These are phyloP conservation scores for Daldinia vernicosa DNA, from an alignment of 495 filamentous ascomycete species.

Conservation along the genomic window DNA sequence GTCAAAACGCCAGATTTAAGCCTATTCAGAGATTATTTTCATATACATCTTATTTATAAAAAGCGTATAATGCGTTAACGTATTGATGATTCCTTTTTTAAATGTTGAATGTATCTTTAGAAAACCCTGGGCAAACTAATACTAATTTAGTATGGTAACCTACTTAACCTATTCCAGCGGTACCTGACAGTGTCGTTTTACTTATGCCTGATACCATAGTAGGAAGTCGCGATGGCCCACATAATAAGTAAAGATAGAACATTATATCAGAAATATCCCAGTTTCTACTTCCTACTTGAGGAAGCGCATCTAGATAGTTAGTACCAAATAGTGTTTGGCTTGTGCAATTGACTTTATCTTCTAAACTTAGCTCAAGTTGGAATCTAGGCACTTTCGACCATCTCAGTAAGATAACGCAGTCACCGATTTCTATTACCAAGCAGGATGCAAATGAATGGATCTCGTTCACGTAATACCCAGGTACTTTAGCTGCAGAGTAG, in stretches of 20 bases:
- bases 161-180: too few species aligned
- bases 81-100: too few species aligned
- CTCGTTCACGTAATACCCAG: background rate
- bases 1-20: too few species aligned
- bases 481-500: background rate
- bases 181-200: too few species aligned
- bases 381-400: background rate
- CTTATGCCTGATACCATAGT: too few species aligned
- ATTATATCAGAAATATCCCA: background rate
- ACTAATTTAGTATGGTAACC: too few species aligned
- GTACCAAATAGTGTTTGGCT: background rate
- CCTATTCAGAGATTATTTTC: too few species aligned
- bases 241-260: slow-evolving; percentile 1
- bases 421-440: background rate
- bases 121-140: too few species aligned
- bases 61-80: too few species aligned
- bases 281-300: background rate
- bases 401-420: background rate
- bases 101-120: too few species aligned
- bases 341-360: background rate
- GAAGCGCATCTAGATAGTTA: background rate
- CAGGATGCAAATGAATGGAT: background rate
- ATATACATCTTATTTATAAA: too few species aligned
- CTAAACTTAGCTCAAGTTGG: background rate
- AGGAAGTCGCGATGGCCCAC: slow-evolving; percentile 19